Conservation (phyloP, 139 green algal species). For the Tetraselmis striata region DNA sequence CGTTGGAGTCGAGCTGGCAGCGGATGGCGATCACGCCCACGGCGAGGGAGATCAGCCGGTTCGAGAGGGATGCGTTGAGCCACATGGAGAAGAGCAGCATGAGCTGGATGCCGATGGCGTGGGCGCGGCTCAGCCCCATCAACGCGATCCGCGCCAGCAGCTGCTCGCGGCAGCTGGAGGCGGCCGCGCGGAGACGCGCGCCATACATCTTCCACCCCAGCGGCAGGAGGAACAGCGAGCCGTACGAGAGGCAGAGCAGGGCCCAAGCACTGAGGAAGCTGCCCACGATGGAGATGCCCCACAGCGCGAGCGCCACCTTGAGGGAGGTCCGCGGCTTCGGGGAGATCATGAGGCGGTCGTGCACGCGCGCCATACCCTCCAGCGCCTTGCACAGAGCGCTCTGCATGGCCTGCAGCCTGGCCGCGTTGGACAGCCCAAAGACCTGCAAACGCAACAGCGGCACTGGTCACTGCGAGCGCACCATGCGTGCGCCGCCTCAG, state of each 20-base stretch:
- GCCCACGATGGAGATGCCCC: neutral
- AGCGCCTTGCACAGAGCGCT: neutral
- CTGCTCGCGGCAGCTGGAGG: neutral
- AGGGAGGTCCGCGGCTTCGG: neutral
- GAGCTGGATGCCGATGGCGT: neutral
- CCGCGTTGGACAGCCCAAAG: neutral
- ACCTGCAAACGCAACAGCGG: no score
- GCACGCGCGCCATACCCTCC: neutral
- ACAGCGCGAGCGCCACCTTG: neutral
- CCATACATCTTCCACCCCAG: neutral
- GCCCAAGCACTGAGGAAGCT: neutral
- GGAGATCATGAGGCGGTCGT: neutral
- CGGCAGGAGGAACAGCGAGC: neutral
- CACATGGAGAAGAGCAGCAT: neutral
- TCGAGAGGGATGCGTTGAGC: neutral
- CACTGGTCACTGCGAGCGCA: no score
- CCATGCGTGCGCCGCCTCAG: no score
- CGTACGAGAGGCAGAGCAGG: neutral
- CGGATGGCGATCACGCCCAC: neutral
- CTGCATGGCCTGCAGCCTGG: neutral
- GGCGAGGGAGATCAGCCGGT: neutral
- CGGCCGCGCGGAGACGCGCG: neutral
- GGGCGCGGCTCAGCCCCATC: neutral
- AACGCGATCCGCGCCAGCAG: neutral
- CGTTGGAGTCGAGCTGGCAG: neutral